Conservation (phyloP, 2,329 filamentous ascomycete species). For the Dryadomyces quercivorus region DNA sequence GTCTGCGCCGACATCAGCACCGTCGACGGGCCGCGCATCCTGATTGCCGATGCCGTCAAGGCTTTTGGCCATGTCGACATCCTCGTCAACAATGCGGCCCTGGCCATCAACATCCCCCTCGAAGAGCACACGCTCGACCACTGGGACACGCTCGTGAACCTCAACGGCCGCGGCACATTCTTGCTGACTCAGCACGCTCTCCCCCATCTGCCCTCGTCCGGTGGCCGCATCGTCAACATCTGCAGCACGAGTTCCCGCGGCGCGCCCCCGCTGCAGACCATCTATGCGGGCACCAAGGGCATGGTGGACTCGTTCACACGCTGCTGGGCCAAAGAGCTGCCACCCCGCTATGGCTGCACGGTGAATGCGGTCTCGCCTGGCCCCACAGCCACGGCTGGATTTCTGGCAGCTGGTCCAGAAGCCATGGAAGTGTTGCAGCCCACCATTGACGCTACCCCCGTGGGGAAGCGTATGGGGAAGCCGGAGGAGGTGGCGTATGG, state of each 20-base stretch:
- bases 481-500: constrained; percentile 33
- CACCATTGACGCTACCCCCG: constrained; percentile 29
- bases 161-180: constrained; percentile 43
- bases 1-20: constrained; percentile 30
- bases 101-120: constrained; percentile 21
- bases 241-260: constrained; percentile 37
- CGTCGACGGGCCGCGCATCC: constrained; percentile 20
- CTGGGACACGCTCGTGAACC: constrained; percentile 40
- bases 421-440: constrained; percentile 28
- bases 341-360: constrained; percentile 37
- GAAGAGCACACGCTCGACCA: constrained; percentile 32
- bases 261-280: constrained; percentile 6
- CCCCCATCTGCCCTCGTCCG: constrained; percentile 29
- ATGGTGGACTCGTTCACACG: constrained; percentile 49
- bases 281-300: constrained; percentile 20
- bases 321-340: constrained; percentile 46
- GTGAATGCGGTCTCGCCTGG: constrained; percentile 50
- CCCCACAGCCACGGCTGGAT: constrained; percentile 35
- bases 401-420: constrained; percentile 16
- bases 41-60: constrained; percentile 23
- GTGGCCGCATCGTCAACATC: constrained; percentile 44
- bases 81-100: constrained; percentile 15
- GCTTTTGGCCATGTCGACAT: constrained; percentile 7
- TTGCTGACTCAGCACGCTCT: constrained; percentile 40
- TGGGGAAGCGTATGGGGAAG: constrained; percentile 27